Base-by-base conservation (phyloP, 2,329 filamentous ascomycete genomes). In the Stromatinia cepivora region DNA sequence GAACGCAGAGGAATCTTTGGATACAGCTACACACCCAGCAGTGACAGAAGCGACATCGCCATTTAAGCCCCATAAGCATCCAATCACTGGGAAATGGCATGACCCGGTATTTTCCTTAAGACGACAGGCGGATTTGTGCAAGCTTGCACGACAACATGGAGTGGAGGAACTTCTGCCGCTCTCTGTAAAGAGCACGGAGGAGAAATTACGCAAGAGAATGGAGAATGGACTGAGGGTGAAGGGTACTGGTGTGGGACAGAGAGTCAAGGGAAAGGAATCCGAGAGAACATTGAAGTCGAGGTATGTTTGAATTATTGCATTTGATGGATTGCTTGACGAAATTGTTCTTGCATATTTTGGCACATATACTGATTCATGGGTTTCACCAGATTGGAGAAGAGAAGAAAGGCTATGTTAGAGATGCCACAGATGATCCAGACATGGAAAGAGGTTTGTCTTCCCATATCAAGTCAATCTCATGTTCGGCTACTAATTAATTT, bases 231-330 rank as follows among this genome's bases (percentile, higher is more conserved):
- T 97, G 80, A 86, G 90, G 72, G 91, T 97, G 70, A 94, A 94
- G 87, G 94, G 94, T 76, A 98, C 94, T 1, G 94, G 95, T 84
- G 89, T 93, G 74, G 94, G 93, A 70, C 90, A 97, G 82, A 89
- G 86, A 81, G 94, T 97, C 80, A 99, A 98, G 90, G 95, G 95
- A 80, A 94, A 97, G 81, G 86, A 88, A 76, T 92, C 94, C 88
- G 95, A 99, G 85, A 88, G 95, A 79, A 91, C 90, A 77, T 84
- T 97, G 83, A 90, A 92, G 82, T 84, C 86, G 71, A 88, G 90
- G 84, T 88, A 88, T 73, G 87, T 84, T 67, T 69, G 72, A 22
- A 36, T 48, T 13, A n/a, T 39, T 72, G 36, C 57, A 52, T 28
- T 42, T 36, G 79, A 83, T 73, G 22, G 20, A 36, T 42, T 54